These are phyloP conservation scores for Globisporangium perplexum DNA, from an alignment of 352 stramenopile genomes.

Conservation along the genomic window DNA sequence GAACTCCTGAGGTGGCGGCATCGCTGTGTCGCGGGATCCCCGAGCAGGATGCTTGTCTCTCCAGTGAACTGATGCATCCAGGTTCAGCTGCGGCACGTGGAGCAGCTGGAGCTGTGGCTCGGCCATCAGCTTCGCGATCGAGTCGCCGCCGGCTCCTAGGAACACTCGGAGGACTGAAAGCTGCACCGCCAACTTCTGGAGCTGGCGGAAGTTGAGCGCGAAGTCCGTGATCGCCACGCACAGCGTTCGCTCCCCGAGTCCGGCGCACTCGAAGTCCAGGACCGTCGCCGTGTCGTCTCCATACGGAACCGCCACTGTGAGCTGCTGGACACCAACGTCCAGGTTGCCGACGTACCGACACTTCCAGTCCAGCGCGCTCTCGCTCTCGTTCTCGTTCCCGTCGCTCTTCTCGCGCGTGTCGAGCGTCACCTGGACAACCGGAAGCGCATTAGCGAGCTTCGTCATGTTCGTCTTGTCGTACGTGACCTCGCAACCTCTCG, in stretches of 20 bases:
- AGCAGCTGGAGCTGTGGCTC: conserved; percentile 16
- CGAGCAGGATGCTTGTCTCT: neutral
- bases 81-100: conserved; percentile 17
- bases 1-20: conserved; percentile 15
- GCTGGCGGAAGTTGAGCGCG: conserved; percentile 40
- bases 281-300: conserved; percentile 11
- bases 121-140: neutral
- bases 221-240: conserved; percentile 29
- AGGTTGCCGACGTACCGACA: conserved; percentile 43
- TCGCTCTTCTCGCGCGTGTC: conserved; percentile 23
- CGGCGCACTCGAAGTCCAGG: conserved; percentile 7
- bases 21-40: neutral
- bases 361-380: conserved; percentile 21
- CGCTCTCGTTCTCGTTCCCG: neutral
- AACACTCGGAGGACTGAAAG: conserved; percentile 17
- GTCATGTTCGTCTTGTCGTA: conserved; percentile 5
- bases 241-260: conserved; percentile 22
- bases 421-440: conserved; percentile 31
- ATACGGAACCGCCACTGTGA: conserved; percentile 28
- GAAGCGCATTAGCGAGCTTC: conserved; percentile 7
- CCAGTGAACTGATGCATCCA: conserved; percentile 30
- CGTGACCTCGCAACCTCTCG: conserved; percentile 13
- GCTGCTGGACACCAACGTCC: conserved; percentile 37
- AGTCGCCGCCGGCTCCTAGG: conserved; percentile 1
- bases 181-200: conserved; percentile 44